phyloP scores from a whole-genome alignment of 2,329 filamentous ascomycete genomes.

The Colletotrichum truncatum region DNA sequence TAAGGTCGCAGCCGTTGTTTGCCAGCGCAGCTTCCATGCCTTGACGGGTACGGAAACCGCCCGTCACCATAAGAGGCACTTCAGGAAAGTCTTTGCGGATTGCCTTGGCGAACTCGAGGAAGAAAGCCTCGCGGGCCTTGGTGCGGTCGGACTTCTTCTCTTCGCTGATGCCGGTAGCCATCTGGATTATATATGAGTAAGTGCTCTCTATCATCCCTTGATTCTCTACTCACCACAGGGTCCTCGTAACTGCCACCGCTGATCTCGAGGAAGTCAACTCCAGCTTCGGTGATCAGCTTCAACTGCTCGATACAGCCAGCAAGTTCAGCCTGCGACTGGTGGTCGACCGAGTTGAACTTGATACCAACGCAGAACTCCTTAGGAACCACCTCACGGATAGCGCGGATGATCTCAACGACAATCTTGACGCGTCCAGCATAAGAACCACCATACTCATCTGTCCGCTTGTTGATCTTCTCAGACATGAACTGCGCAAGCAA shows the following conservation, averaged over 20 bases:
- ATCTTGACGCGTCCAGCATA: constrained; percentile 58
- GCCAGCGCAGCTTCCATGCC: constrained; percentile 52
- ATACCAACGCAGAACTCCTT: constrained; percentile 58
- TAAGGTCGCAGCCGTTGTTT: constrained; percentile 49
- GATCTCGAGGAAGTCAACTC: constrained; percentile 74
- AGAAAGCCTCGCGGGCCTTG: constrained; percentile 71
- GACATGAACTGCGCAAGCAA: constrained; percentile 65
- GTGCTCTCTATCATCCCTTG: constrained; percentile 26
- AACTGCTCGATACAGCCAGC: constrained; percentile 68
- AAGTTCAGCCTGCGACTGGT: constrained; percentile 54
- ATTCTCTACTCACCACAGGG: constrained; percentile 47
- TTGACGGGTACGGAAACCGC: constrained; percentile 64
- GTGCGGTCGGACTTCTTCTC: constrained; percentile 51
- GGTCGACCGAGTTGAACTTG: constrained; percentile 67
- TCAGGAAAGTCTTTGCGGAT: constrained; percentile 55
- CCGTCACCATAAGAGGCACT: constrained; percentile 65
- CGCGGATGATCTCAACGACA: constrained; percentile 59
- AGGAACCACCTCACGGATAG: constrained; percentile 47
- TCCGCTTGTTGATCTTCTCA: constrained; percentile 57
- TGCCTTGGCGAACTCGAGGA: constrained; percentile 70
- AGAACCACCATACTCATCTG: constrained; percentile 64
- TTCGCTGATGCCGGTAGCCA: constrained; percentile 22
- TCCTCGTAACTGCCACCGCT: constrained; percentile 70
- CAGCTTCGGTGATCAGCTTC: constrained; percentile 54
- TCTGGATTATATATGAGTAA: constrained; percentile 33